These are phyloP conservation scores for Acacia melanoxylon DNA, from an alignment of 306 rosid genomes.

Conservation along the genomic window DNA sequence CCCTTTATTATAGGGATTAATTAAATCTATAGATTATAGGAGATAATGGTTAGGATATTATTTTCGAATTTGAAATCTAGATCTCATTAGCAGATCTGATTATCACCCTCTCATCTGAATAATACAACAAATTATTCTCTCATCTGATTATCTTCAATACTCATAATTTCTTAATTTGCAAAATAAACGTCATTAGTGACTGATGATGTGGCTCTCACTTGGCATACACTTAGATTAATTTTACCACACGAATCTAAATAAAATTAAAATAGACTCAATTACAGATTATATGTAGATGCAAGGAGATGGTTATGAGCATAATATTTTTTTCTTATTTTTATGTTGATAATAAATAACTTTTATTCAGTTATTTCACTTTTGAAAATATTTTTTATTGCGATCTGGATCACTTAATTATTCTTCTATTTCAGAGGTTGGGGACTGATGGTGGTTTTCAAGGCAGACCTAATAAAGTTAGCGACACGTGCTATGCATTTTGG, in stretches of 20 bases:
- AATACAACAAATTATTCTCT: too few species aligned
- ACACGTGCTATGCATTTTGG: constrained; percentile 97
- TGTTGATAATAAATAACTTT: too few species aligned
- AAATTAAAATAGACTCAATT: too few species aligned
- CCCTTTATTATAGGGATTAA: too few species aligned
- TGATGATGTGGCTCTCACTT: not conserved
- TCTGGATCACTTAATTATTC: constrained; percentile 16
- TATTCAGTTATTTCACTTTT: not conserved
- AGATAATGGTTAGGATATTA: too few species aligned
- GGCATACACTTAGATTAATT: not conserved
- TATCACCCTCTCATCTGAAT: too few species aligned
- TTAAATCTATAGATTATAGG: too few species aligned
- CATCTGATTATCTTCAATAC: not conserved
- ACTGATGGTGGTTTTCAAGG: constrained; percentile 94
- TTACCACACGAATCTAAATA: not conserved
- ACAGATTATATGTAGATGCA: not conserved
- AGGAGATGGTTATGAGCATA: not conserved
- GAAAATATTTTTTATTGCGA: not conserved
- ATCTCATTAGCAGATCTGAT: too few species aligned
- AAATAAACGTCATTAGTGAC: not conserved
- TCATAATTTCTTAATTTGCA: not conserved
- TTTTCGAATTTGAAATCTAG: too few species aligned
- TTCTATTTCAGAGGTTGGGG: constrained; percentile 68
- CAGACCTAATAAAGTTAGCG: constrained; percentile 82
- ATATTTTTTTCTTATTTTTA: too few species aligned